Base-by-base conservation (phyloP, 192 early-diverging fungal species). In the Thamnidium elegans region DNA sequence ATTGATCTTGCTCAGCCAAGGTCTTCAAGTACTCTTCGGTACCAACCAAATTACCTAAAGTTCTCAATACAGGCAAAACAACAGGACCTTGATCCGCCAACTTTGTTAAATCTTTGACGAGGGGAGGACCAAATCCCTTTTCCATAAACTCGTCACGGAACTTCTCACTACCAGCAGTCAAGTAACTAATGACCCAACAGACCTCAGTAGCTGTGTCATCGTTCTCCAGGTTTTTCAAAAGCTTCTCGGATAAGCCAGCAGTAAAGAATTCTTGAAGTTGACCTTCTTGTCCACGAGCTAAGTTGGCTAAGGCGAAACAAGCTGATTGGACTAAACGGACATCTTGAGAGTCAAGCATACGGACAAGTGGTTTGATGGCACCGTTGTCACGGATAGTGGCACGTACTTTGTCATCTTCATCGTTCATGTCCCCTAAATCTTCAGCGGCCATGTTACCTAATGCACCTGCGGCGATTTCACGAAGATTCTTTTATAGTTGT, bases 371-470 rank as follows among this genome's bases (percentile, higher is more conserved):
- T 26, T 71, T 67, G 8, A 96, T 71, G 9, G 85, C 94, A 47
- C 94, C 93, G 45, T 85, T 81, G 19, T 83, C 78, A 32, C 90
- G 78, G 30, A 99, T 86, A 13, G 79, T 71, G 63, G 93, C 86
- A 55, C 95, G 81, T 65, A 84, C 90, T 6, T 78, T 62, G 14
- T 89, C 82, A 19, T 79, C 83, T 73, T 98, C 94, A 1, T 56
- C 66, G 13, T 47, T 50, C 66, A 67, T 63, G n/a, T 62, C 50
- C 7, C 66, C 71, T 19, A 67, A 55, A 48, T 66, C 71, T 50
- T 73, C 71, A 0, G 90, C 92, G 0, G 96, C 96, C 82, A 98
- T 88, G 68, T 98, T 97, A 6, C 96, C 96, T 3, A 98, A 71
- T 4, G 94, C 92, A 90, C 94, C 95, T 5, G 90, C 92, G 23